phyloP scores from a whole-genome alignment of 495 filamentous ascomycete species.

The Recurvomyces mirabilis region DNA sequence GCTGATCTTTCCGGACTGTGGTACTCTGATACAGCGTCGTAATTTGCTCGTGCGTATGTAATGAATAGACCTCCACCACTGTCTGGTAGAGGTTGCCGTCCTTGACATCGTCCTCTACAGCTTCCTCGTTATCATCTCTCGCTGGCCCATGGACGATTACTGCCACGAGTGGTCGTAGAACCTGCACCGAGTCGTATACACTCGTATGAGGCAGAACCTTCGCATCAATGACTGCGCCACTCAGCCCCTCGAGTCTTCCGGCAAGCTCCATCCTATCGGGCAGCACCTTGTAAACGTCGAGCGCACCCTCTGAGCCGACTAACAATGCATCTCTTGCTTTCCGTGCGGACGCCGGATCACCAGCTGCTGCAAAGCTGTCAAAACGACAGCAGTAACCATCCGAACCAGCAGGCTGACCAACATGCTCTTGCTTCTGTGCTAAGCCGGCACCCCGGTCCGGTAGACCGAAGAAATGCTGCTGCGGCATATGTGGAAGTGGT shows the following conservation, averaged over 20 bases:
- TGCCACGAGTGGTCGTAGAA: slow-evolving; percentile 52
- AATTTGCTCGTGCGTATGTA: slow-evolving; percentile 55
- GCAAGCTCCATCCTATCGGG: slow-evolving; percentile 54
- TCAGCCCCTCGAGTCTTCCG: slow-evolving; percentile 59
- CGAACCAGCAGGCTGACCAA: slow-evolving; percentile 47
- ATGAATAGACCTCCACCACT: slow-evolving; percentile 72
- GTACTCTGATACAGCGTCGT: slow-evolving; percentile 55
- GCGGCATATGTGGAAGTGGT: slow-evolving; percentile 72
- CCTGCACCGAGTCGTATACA: not conserved
- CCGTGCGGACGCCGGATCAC: slow-evolving; percentile 42
- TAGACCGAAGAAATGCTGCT: slow-evolving; percentile 54
- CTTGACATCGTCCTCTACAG: slow-evolving; percentile 8
- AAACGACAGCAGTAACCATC: slow-evolving; percentile 69
- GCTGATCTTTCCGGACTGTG: slow-evolving; percentile 35
- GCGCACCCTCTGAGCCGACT: slow-evolving; percentile 60
- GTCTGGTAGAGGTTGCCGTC: slow-evolving; percentile 62
- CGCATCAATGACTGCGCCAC: slow-evolving; percentile 68
- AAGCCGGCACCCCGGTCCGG: slow-evolving; percentile 43
- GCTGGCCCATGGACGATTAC: slow-evolving; percentile 65
- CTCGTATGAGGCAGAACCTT: slow-evolving; percentile 52
- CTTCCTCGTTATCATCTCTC: slow-evolving; percentile 20
- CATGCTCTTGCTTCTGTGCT: slow-evolving; percentile 5
- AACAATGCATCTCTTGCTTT: slow-evolving; percentile 48
- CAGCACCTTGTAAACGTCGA: slow-evolving; percentile 60
- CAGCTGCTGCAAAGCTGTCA: slow-evolving; percentile 47